A percentile compares a stretch with the other conserved stretches of the same genome.
phyloP scores from a whole-genome alignment of 768 basidiomycete genomes.

The Termitomyces sp. region DNA sequence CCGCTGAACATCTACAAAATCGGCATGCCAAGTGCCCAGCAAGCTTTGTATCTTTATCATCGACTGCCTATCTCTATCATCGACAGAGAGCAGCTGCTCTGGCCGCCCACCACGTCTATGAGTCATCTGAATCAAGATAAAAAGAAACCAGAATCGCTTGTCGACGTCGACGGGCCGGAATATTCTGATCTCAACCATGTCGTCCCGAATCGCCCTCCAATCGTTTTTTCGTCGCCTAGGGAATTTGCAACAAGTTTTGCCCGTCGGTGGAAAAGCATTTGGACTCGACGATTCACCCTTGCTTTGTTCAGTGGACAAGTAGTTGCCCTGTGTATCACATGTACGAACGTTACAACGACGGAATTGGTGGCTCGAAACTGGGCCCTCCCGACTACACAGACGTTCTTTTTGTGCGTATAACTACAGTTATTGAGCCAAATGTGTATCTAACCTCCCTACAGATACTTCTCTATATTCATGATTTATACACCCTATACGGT shows the following conservation, averaged over 20 bases:
- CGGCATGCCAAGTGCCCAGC: background rate
- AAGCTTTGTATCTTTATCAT: background rate
- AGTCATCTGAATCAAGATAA: conserved; percentile 1
- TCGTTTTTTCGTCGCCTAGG: conserved; percentile 55
- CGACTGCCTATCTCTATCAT: background rate
- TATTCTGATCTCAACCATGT: conserved; percentile 3
- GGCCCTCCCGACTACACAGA: conserved; percentile 76
- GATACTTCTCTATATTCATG: conserved; percentile 72
- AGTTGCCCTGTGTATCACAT: conserved; percentile 83
- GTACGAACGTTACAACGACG: conserved; percentile 83
- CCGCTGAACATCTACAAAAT: background rate
- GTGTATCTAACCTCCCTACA: conserved; percentile 18
- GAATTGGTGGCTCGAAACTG: conserved; percentile 67
- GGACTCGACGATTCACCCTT: conserved; percentile 70
- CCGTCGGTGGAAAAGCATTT: conserved; percentile 64
- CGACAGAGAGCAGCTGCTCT: background rate
- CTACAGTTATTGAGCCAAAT: background rate
- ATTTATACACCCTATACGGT: conserved; percentile 88
- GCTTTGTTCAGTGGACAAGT: conserved; percentile 75
- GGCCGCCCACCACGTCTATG: conserved; percentile 6
- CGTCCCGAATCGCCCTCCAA: conserved; percentile 43
- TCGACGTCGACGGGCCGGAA: conserved; percentile 7
- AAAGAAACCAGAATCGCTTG: conserved; percentile 11
- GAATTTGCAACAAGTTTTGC: conserved; percentile 51
- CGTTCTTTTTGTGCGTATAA: conserved; percentile 66